phyloP scores from a whole-genome alignment of 2,329 filamentous ascomycete genomes.

The Botrytis hyacinthi region DNA sequence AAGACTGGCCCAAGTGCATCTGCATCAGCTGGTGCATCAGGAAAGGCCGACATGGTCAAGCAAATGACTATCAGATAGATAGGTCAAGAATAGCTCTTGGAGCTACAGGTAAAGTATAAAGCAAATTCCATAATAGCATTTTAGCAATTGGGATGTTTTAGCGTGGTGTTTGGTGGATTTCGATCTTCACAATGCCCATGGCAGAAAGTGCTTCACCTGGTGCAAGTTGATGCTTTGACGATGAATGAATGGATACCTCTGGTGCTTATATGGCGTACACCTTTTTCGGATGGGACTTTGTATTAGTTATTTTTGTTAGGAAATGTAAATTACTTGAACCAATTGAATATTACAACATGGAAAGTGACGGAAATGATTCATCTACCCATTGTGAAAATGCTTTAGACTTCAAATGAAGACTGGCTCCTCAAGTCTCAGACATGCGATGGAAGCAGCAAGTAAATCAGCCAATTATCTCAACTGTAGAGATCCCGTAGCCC shows the following conservation, averaged over 20 bases:
- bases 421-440: background rate
- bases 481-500: background rate
- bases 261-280: slow-evolving; percentile 5
- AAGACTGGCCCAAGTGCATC: slow-evolving; percentile 74
- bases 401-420: background rate
- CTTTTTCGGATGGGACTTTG: slow-evolving; percentile 19
- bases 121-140: slow-evolving; percentile 41
- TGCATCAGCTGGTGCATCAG: slow-evolving; percentile 64
- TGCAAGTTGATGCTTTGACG: slow-evolving; percentile 39
- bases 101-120: slow-evolving; percentile 38
- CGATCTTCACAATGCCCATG: slow-evolving; percentile 45
- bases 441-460: background rate
- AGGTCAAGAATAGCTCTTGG: slow-evolving; percentile 30
- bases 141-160: slow-evolving; percentile 46
- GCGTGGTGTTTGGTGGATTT: slow-evolving; percentile 52
- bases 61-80: slow-evolving; percentile 87
- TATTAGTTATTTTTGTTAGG: slow-evolving; percentile 6
- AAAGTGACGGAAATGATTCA: background rate
- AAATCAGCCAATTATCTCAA: background rate
- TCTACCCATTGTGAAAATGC: background rate
- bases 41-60: slow-evolving; percentile 85
- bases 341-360: background rate
- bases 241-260: slow-evolving; percentile 31
- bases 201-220: slow-evolving; percentile 48
- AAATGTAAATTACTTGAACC: slow-evolving; percentile 7